Percentiles rank a stretch among this genome's conserved stretches.
Evolutionary conservation across 169 alveolate genomes (phyloP).

Genomic region (Perkinsus olseni): DNA sequence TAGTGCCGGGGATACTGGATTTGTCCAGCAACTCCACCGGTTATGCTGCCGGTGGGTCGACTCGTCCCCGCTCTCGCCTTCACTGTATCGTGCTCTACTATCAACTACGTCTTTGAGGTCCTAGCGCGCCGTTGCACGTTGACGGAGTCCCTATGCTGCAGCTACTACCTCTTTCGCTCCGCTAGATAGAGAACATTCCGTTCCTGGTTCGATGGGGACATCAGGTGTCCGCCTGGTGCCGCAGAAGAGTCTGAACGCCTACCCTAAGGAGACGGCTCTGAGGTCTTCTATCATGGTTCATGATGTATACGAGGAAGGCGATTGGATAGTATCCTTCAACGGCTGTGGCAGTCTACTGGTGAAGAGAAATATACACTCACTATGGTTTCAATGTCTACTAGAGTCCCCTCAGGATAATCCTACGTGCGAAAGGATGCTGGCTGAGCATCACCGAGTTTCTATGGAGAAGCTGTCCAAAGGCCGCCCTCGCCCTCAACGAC

Average conservation of each 20-base stretch:
- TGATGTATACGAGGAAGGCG: neutral
- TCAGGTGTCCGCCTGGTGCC: neutral
- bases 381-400: neutral
- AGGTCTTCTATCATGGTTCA: neutral
- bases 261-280: neutral
- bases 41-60: neutral
- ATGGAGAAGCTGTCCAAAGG: neutral
- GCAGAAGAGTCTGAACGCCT: neutral
- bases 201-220: too few species aligned
- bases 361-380: neutral
- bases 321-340: neutral
- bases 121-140: neutral
- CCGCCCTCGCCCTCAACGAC: neutral
- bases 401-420: neutral
- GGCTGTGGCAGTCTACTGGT: conserved; percentile 8
- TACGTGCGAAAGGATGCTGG: neutral
- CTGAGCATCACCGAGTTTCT: neutral
- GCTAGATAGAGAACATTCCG: too few species aligned
- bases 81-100: too few species aligned
- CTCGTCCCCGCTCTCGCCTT: too few species aligned
- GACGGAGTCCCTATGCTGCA: neutral
- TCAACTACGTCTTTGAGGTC: too few species aligned
- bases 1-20: neutral
- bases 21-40: neutral
- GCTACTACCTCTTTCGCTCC: neutral